Conservation (phyloP, 495 filamentous ascomycete species). For the Chaetomium cochliodes region DNA sequence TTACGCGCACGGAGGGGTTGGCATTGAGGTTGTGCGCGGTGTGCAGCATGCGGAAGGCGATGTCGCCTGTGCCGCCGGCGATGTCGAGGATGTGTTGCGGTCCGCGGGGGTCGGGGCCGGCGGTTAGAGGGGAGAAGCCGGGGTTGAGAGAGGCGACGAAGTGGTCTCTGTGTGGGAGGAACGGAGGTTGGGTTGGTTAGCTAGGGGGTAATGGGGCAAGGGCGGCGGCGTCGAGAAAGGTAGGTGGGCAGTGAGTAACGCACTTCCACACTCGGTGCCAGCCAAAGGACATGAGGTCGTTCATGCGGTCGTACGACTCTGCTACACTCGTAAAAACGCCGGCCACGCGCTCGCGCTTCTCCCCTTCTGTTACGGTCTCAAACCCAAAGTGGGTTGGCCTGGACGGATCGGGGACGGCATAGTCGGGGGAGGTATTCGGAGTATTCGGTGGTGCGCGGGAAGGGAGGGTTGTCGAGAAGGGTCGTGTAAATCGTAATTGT, state of each 20-base stretch:
- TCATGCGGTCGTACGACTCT: constrained; percentile 90
- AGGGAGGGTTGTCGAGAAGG: constrained; percentile 28
- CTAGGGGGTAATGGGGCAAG: background rate
- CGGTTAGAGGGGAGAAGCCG: constrained; percentile 60
- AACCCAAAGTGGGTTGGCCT: constrained; percentile 92
- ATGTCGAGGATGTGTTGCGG: constrained; percentile 85
- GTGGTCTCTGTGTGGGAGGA: constrained; percentile 59
- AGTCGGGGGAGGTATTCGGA: constrained; percentile 32
- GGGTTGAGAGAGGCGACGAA: constrained; percentile 93
- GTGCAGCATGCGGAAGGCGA: constrained; percentile 94
- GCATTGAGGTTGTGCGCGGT: constrained; percentile 78
- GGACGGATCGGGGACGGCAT: constrained; percentile 48
- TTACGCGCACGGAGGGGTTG: constrained; percentile 76
- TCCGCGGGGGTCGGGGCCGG: constrained; percentile 35
- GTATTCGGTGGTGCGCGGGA: constrained; percentile 13
- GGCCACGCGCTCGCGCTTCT: constrained; percentile 70
- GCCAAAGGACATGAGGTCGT: constrained; percentile 97
- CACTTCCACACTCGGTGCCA: constrained; percentile 95
- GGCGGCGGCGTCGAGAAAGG: too few species aligned
- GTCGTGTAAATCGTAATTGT: constrained; percentile 19
- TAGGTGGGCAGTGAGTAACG: constrained; percentile 17
- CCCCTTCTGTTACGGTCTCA: constrained; percentile 75
- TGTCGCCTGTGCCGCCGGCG: constrained; percentile 95
- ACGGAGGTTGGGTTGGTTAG: constrained; percentile 13
- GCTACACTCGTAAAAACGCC: constrained; percentile 95